A percentile compares a stretch with the other conserved stretches of the same genome.
Evolutionary conservation across 2,329 filamentous ascomycete species (phyloP).

Genomic region (Grosmannia huntii): DNA sequence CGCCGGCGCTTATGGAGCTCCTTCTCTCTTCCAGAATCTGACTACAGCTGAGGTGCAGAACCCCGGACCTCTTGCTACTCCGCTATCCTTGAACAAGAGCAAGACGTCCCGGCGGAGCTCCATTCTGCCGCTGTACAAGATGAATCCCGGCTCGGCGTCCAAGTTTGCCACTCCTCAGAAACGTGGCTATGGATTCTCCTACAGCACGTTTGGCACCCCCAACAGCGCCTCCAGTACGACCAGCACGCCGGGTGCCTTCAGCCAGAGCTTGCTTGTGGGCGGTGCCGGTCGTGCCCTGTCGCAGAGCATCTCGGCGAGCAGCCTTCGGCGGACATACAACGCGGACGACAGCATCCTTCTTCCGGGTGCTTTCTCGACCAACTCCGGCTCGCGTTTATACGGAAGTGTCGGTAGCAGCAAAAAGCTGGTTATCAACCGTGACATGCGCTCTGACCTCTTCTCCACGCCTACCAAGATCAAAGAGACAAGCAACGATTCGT

Average conservation of each 20-base stretch:
- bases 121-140: conserved; percentile 74
- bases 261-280: conserved; percentile 53
- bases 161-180: conserved; percentile 76
- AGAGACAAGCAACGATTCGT: conserved; percentile 19
- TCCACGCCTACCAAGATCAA: conserved; percentile 45
- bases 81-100: conserved; percentile 59
- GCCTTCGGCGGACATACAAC: conserved; percentile 68
- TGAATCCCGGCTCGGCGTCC: conserved; percentile 68
- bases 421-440: conserved; percentile 84
- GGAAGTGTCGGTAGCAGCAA: conserved; percentile 65
- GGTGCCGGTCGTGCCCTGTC: conserved; percentile 55
- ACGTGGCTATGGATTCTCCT: conserved; percentile 81
- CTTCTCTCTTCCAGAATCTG: conserved; percentile 71
- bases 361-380: conserved; percentile 71
- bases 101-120: conserved; percentile 63
- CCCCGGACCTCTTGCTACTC: conserved; percentile 83
- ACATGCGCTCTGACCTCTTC: conserved; percentile 62
- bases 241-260: conserved; percentile 53
- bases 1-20: conserved; percentile 78
- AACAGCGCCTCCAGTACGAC: conserved; percentile 52
- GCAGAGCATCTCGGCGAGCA: conserved; percentile 84
- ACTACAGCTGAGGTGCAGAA: conserved; percentile 49
- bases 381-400: conserved; percentile 48
- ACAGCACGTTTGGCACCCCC: conserved; percentile 82
- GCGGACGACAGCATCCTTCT: conserved; percentile 76